Percentiles rank a stretch among this genome's conserved stretches.
Evolutionary conservation across 129 eudicot genomes (phyloP).

Genomic region (Flaveria robusta): DNA sequence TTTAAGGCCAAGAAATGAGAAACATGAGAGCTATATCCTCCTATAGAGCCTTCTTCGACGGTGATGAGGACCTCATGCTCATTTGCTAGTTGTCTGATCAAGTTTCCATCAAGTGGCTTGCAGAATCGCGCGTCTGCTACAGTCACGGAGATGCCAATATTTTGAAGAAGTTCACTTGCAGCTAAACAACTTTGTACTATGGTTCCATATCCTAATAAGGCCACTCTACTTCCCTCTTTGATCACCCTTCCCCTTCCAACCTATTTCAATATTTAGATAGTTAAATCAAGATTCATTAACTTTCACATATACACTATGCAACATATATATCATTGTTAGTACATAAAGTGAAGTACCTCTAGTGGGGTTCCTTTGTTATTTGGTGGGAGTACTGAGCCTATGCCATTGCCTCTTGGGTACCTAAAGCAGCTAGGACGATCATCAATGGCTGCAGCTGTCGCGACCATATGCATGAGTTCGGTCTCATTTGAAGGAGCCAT

Average conservation of each 20-base stretch:
- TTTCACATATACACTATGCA: background rate
- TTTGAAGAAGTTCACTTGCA: slow-evolving; percentile 46
- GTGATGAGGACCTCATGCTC: slow-evolving; percentile 66
- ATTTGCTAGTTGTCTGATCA: slow-evolving; percentile 47
- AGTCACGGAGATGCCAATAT: slow-evolving; percentile 35
- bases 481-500: slow-evolving; percentile 71
- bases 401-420: slow-evolving; percentile 70
- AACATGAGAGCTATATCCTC: slow-evolving; percentile 69
- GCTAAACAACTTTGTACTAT: slow-evolving; percentile 59
- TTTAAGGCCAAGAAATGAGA: slow-evolving; percentile 64
- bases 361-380: slow-evolving; percentile 59
- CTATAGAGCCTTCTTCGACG: slow-evolving; percentile 67
- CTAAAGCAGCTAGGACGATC: slow-evolving; percentile 74
- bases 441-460: slow-evolving; percentile 64
- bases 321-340: background rate
- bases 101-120: slow-evolving; percentile 65
- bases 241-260: slow-evolving; percentile 61
- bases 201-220: slow-evolving; percentile 63
- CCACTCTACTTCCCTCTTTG: slow-evolving; percentile 63
- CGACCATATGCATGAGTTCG: slow-evolving; percentile 70
- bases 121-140: slow-evolving; percentile 70
- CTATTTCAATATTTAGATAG: slow-evolving; percentile 25
- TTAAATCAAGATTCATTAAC: background rate
- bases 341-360: slow-evolving; percentile 39
- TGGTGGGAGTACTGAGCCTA: slow-evolving; percentile 49